These are phyloP conservation scores for Talaromyces sp. DNA, from an alignment of 2,329 filamentous ascomycete species.

Conservation along the genomic window DNA sequence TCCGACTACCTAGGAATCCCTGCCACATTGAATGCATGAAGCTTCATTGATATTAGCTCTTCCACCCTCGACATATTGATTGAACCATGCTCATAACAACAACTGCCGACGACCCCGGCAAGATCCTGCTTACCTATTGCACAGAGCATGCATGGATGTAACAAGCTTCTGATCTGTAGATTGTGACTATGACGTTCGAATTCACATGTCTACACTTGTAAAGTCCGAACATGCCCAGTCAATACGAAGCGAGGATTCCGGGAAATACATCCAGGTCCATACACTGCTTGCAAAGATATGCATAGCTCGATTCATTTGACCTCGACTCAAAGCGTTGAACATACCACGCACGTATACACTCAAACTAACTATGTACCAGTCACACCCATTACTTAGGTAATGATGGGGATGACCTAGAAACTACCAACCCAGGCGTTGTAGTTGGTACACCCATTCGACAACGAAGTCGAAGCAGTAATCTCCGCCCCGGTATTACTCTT, in stretches of 20 bases:
- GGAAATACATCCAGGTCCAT: background rate
- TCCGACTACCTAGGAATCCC: background rate
- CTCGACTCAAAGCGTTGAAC: no score
- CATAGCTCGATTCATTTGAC: no score
- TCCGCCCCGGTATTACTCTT: constrained; percentile 24
- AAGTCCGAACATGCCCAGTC: no score
- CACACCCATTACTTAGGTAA: no score
- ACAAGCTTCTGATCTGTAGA: background rate
- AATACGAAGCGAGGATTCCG: background rate
- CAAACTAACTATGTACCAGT: background rate
- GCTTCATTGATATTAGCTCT: no score
- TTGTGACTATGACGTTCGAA: background rate
- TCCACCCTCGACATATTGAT: background rate
- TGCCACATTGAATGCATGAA: no score
- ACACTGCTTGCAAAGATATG: no score
- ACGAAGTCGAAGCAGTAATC: constrained; percentile 21
- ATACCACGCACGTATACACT: background rate
- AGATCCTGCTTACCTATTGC: background rate
- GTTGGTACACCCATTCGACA: constrained; percentile 14
- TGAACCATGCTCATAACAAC: background rate
- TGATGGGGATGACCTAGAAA: constrained; percentile 4
- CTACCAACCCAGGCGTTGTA: constrained; percentile 14
- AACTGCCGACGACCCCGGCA: background rate
- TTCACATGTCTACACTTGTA: background rate
- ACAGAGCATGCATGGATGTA: background rate